Conservation (phyloP, 148 eudicot species). For the Rhododendron molle region DNA sequence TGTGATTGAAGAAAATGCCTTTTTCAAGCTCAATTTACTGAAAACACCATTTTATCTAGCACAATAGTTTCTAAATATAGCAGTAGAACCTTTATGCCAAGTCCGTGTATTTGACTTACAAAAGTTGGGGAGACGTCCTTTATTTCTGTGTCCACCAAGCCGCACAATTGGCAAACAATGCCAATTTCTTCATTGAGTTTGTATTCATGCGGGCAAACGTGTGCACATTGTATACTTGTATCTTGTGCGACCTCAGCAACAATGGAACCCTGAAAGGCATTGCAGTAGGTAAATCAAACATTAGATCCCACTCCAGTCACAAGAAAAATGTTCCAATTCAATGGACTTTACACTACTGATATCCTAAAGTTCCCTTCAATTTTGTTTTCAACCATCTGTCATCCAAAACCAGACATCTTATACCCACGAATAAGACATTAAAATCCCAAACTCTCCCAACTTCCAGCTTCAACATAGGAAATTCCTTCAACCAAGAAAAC, state of each 20-base stretch:
- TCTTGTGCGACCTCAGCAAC: constrained; percentile 27
- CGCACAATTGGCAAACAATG: constrained; percentile 66
- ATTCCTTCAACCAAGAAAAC: neutral
- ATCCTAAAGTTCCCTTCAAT: neutral
- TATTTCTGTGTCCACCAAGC: constrained; percentile 76
- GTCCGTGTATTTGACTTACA: constrained; percentile 44
- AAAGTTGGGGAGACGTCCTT: constrained; percentile 74
- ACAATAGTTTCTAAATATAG: neutral
- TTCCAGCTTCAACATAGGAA: neutral
- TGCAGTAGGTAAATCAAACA: neutral
- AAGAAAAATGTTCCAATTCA: neutral
- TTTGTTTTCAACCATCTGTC: neutral
- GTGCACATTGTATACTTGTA: constrained; percentile 17
- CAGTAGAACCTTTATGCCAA: neutral
- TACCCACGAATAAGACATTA: neutral
- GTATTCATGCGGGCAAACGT: constrained; percentile 65
- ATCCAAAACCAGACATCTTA: neutral
- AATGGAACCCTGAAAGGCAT: constrained; percentile 37
- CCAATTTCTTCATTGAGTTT: constrained; percentile 84
- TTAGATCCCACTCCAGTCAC: neutral
- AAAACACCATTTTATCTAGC: neutral
- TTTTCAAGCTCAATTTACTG: neutral
- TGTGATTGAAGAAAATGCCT: neutral
- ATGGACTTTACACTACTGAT: neutral
- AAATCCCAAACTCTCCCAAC: neutral